phyloP scores from a whole-genome alignment of 2,329 filamentous ascomycete species.

The Aaosphaeria pasadenensis region DNA sequence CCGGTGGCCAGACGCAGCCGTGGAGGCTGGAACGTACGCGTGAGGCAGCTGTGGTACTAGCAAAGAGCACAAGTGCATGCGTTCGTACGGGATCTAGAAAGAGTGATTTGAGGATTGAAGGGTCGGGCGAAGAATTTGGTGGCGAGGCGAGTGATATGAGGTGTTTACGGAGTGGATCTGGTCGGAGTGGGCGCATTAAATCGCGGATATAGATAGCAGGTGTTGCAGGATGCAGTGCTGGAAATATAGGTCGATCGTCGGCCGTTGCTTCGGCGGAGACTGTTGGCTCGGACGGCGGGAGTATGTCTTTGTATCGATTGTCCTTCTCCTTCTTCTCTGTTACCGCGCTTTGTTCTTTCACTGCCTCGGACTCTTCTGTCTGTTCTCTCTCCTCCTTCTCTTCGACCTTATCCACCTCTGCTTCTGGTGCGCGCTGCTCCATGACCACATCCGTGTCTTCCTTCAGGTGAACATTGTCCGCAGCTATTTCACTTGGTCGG shows the following conservation, averaged over 20 bases:
- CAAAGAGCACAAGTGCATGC: constrained; percentile 79
- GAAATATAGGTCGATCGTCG: constrained; percentile 30
- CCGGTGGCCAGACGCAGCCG: constrained; percentile 73
- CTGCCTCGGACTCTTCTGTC: neutral
- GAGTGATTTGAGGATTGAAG: constrained; percentile 62
- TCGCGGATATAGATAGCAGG: constrained; percentile 76
- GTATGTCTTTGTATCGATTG: constrained; percentile 32
- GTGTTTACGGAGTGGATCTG: constrained; percentile 64
- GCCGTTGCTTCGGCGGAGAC: constrained; percentile 11
- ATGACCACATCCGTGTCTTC: constrained; percentile 28
- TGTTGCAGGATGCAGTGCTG: constrained; percentile 42
- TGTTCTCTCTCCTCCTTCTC: neutral
- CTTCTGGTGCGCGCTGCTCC: constrained; percentile 17
- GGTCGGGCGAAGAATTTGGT: constrained; percentile 47
- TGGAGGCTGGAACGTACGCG: constrained; percentile 76
- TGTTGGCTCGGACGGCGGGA: constrained; percentile 15
- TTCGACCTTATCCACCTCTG: neutral
- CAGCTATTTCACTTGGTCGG: constrained; percentile 35
- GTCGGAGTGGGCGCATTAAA: constrained; percentile 81
- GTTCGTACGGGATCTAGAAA: constrained; percentile 84
- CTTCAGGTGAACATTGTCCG: constrained; percentile 23
- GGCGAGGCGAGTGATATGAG: constrained; percentile 67
- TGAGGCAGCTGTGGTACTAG: constrained; percentile 66
- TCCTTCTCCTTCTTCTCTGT: constrained; percentile 28
- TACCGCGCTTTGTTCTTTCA: neutral